Evolutionary conservation across 352 stramenopile genomes (phyloP).

Genomic region (Halophytophthora polymorphica): DNA sequence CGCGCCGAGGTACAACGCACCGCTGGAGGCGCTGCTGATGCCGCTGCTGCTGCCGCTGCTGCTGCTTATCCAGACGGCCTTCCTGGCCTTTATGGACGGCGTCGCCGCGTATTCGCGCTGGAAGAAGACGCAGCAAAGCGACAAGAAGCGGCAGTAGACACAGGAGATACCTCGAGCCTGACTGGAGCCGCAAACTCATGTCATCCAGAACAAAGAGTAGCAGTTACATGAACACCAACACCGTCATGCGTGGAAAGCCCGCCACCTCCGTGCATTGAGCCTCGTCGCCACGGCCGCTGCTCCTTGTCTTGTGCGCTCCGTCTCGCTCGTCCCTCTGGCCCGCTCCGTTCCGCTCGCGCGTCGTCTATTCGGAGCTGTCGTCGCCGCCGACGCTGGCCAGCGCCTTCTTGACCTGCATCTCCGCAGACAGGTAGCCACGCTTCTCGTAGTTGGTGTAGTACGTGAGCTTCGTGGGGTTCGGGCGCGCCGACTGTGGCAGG

Average conservation of each 20-base stretch:
- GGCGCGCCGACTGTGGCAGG: conserved; percentile 91
- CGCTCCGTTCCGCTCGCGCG: conserved; percentile 2
- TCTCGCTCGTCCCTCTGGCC: conserved; percentile 3
- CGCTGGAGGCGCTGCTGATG: conserved; percentile 33
- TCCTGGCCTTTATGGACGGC: conserved; percentile 42
- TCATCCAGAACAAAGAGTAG: no score
- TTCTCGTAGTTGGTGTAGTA: conserved; percentile 97
- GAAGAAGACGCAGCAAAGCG: conserved; percentile 14
- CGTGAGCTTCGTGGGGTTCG: conserved; percentile 94
- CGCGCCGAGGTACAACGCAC: conserved; percentile 34
- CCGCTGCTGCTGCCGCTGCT: conserved; percentile 31
- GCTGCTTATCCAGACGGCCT: conserved; percentile 30
- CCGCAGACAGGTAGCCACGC: conserved; percentile 95
- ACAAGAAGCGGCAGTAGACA: conserved; percentile 17
- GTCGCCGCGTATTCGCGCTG: conserved; percentile 31
- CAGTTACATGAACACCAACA: no score
- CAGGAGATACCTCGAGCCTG: no score
- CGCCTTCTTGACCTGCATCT: conserved; percentile 93
- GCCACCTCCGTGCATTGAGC: no score
- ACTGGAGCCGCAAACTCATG: no score
- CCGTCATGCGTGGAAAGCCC: no score
- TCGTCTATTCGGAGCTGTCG: conserved; percentile 43
- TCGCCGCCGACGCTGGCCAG: conserved; percentile 31
- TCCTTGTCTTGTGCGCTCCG: conserved; percentile 9
- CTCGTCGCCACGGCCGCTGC: conserved; percentile 2